These are phyloP conservation scores for Alternaria sp. DNA, from an alignment of 2,329 filamentous ascomycete genomes.

Conservation along the genomic window DNA sequence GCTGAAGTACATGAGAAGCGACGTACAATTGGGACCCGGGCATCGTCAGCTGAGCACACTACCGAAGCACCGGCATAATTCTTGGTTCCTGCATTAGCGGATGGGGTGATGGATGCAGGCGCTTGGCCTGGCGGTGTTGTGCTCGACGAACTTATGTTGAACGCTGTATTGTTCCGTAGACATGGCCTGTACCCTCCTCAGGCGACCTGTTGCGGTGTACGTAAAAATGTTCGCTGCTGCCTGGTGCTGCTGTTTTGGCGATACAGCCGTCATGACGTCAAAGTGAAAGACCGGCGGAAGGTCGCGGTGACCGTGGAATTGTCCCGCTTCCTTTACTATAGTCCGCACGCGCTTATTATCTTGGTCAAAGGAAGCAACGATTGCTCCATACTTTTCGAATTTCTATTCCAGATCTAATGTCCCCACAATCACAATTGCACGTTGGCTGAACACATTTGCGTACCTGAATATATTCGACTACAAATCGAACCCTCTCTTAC, in stretches of 20 bases:
- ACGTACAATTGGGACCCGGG: conserved; percentile 6
- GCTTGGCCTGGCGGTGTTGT: neutral
- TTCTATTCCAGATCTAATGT: neutral
- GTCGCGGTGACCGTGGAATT: neutral
- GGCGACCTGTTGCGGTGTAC: neutral
- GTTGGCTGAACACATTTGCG: neutral
- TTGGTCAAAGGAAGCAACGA: neutral
- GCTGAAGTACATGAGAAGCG: conserved; percentile 14
- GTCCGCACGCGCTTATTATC: neutral
- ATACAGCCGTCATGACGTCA: neutral
- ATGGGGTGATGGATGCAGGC: neutral
- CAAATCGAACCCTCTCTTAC: neutral
- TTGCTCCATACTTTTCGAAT: neutral
- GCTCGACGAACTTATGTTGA: neutral
- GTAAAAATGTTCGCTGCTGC: neutral
- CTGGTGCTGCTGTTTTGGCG: neutral
- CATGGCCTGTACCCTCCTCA: neutral
- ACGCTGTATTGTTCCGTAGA: neutral
- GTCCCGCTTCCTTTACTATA: neutral
- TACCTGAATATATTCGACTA: neutral
- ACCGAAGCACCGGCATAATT: conserved; percentile 3
- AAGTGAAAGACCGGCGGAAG: neutral
- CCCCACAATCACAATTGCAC: neutral
- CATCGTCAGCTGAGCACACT: conserved; percentile 1
- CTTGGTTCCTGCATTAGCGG: neutral